Evolutionary conservation across 1,284 basidiomycete species (phyloP), one percentile per base, ranked within the genome.

Genomic region (Crocinoboletus sp.): DNA sequence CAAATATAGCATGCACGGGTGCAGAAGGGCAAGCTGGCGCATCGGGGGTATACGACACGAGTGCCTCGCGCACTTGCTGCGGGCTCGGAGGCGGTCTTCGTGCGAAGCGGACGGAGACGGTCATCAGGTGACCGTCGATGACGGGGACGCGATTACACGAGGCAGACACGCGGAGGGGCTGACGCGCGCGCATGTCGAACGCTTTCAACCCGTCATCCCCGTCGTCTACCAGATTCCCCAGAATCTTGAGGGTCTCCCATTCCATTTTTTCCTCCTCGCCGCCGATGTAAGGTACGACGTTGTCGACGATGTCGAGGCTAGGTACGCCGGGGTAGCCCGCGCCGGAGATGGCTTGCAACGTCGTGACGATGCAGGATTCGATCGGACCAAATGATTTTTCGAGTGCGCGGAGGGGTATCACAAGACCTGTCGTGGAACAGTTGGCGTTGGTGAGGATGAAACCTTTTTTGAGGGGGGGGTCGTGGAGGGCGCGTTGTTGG

Each of bases 191-290:
- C 77, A 91, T 84, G 65, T 97, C 93, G 65, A 97, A 97, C 15
- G 76, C 60, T 48, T 76, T 77, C 5, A 69, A 52, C 8, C 73
- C 76, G 25, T 71, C 69, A 46, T 82, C 80, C 41, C 71, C 71
- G 17, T 76, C 67, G n/a, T n/a, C n/a, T 2, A 71, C 61, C 47
- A 96, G 58, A 2, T 84, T 89, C 25, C 96, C 96, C 20, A 99
- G 82, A 60, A 99, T 99, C 73, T 99, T 99, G 61, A 87, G 78
- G 12, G 90, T 87, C 70, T 99, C 95, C 94, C 93, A 97, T 67
- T 99, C 95, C 53, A 99, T 94, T 70, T 99, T 99, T 68, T 99
- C 95, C 65, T 99, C 95, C 65, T 99, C 95, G 30, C 94, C 92
- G 29, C 80, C 70, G 65, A 99, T 99, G 69, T 89, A 87, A 2